These are phyloP conservation scores for Puccinia novopanici DNA, from an alignment of 1,284 basidiomycete species.

Conservation along the genomic window DNA sequence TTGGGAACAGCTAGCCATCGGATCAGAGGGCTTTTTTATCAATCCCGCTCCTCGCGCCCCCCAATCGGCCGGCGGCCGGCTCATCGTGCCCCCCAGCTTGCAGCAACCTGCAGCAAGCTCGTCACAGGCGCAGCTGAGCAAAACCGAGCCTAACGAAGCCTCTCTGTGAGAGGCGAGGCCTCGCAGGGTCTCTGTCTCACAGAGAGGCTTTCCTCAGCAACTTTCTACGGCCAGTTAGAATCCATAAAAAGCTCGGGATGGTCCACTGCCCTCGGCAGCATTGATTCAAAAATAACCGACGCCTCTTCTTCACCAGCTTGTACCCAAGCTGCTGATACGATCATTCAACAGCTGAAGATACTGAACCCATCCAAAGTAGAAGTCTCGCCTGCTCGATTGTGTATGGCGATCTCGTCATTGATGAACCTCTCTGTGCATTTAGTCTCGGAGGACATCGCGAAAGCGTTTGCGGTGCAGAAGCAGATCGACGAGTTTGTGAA, in stretches of 20 bases:
- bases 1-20: too few relatives aligned
- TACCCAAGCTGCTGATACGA: background rate
- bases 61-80: too few relatives aligned
- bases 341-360: background rate
- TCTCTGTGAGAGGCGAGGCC: too few relatives aligned
- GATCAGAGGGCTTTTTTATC: too few relatives aligned
- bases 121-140: too few relatives aligned
- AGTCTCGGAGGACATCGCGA: slow-evolving; percentile 19
- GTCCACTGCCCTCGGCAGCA: background rate
- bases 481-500: slow-evolving; percentile 14
- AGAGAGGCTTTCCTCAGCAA: too few relatives aligned
- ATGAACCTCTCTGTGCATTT: slow-evolving; percentile 39
- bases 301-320: background rate
- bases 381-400: slow-evolving; percentile 8
- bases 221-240: background rate
- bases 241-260: background rate
- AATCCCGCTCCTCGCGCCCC: too few relatives aligned
- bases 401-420: slow-evolving; percentile 20
- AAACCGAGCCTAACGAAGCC: too few relatives aligned
- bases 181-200: too few relatives aligned
- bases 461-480: slow-evolving; percentile 25
- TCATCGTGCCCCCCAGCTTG: too few relatives aligned
- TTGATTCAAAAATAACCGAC: too few relatives aligned
- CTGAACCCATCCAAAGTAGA: background rate
- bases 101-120: too few relatives aligned